Evolutionary conservation across 768 basidiomycete genomes (phyloP).

Genomic region (Crassisporium funariophilum): DNA sequence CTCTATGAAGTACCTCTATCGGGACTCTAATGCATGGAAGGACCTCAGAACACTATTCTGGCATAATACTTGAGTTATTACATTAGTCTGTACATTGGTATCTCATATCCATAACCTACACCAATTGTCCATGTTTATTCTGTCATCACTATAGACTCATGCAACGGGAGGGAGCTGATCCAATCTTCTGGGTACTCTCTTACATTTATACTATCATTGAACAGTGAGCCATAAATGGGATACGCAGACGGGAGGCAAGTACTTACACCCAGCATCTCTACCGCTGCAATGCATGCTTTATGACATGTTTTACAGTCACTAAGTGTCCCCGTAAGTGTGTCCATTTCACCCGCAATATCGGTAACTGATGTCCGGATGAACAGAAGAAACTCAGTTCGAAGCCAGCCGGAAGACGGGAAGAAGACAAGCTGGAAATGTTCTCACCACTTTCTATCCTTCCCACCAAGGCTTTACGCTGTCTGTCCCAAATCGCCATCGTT

Average conservation of each 20-base stretch:
- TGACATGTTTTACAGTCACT: constrained; percentile 52
- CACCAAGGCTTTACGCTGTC: constrained; percentile 45
- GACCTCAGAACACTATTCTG: constrained; percentile 83
- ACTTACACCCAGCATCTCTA: constrained; percentile 69
- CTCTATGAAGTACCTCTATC: constrained; percentile 94
- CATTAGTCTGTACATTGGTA: constrained; percentile 12
- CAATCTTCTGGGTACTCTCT: constrained; percentile 51
- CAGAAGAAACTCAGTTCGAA: constrained; percentile 4
- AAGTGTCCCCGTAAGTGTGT: constrained; percentile 45
- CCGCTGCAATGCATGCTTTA: constrained; percentile 64
- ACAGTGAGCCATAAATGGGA: constrained; percentile 13
- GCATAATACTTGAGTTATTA: constrained; percentile 72
- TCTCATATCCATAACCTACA: constrained; percentile 18
- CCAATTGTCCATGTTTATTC: constrained; percentile 8
- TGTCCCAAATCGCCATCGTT: constrained; percentile 53
- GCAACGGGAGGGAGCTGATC: constrained; percentile 43
- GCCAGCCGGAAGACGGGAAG: neutral
- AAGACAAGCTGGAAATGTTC: constrained; percentile 7
- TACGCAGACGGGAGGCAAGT: neutral
- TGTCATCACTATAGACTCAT: constrained; percentile 14
- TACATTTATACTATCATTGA: constrained; percentile 61
- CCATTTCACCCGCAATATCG: constrained; percentile 72
- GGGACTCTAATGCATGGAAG: constrained; percentile 88
- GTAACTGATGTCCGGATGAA: constrained; percentile 44
- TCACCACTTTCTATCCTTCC: constrained; percentile 57